Evolutionary conservation across 2,329 filamentous ascomycete species (phyloP), one percentile per base, ranked within the genome.

Genomic region (Ophiostoma australiae): DNA sequence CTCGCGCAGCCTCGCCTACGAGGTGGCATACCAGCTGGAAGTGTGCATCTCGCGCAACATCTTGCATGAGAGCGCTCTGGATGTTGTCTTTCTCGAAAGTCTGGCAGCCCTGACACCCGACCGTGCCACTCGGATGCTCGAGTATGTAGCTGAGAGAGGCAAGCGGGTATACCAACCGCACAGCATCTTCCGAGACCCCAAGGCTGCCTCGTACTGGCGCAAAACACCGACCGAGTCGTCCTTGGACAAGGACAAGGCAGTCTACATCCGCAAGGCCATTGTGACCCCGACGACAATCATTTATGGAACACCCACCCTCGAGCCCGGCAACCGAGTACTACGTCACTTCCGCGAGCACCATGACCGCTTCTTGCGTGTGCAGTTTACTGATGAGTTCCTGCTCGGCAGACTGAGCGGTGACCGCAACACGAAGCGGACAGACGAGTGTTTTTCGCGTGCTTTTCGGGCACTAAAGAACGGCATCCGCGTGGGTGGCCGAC

Each of bases 11-110:
- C 82, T 94, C 4, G 81, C 87, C 0, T 97, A 93, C 73, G 81
- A 88, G 0, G 87, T 97, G 1, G 87, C 92, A 20, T 99, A 98
- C 77, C 93, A 97, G 78, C 85, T 99, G 0, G 94, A 99, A 78
- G 94, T 93, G 0, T 98, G 94, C 77, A 84, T 98, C n/a, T 97
- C 94, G 0, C 87, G 90, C 37, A 89, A 89, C 0, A 83, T 88
- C 33, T 81, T 99, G 15, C 90, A 90, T 70, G 94, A 97, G 78
- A 87, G 92, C 77, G 91, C 86, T 67, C 85, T 98, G 65, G 85
- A 82, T 0, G 78, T 80, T 1, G 84, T 87, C 2, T 98, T 98
- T 74, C 80, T 97, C 1, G 77, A 83, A 37, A 84, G 81, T 61
- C 83, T 98, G 4, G 78, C 81, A 1, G 76, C 80, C 0, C 80